phyloP scores from a whole-genome alignment of 805 yeast genomes.

The Kodamaea fukazawae region DNA sequence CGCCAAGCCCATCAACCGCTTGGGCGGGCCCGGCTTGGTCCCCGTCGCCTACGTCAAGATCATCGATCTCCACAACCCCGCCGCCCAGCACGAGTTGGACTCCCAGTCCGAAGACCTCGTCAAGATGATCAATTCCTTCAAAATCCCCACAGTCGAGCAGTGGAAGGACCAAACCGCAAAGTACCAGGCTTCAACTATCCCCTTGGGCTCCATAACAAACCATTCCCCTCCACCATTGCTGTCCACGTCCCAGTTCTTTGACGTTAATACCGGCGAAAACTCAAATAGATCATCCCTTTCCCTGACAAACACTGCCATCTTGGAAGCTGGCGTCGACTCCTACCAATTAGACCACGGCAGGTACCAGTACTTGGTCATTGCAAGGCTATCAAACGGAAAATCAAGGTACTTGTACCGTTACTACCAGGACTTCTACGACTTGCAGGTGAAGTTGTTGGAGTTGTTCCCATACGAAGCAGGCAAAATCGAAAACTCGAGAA shows the following conservation, averaged over 20 bases:
- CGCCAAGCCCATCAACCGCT: slow-evolving; percentile 90
- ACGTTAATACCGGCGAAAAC: slow-evolving; percentile 9
- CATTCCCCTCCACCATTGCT: slow-evolving; percentile 29
- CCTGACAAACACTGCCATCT: slow-evolving; percentile 36
- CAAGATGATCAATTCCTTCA: slow-evolving; percentile 57
- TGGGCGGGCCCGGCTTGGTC: slow-evolving; percentile 96
- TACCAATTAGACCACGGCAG: slow-evolving; percentile 80
- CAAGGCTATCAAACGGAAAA: slow-evolving; percentile 65
- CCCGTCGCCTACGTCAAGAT: slow-evolving; percentile 89
- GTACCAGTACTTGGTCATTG: slow-evolving; percentile 80
- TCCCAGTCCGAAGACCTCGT: slow-evolving; percentile 43
- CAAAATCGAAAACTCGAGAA: slow-evolving; percentile 65
- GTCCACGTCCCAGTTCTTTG: slow-evolving; percentile 38
- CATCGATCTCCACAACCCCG: slow-evolving; percentile 60
- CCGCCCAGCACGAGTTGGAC: slow-evolving; percentile 42
- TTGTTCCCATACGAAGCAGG: slow-evolving; percentile 93
- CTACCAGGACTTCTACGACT: slow-evolving; percentile 94
- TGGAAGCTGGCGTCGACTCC: slow-evolving; percentile 73
- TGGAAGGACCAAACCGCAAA: slow-evolving; percentile 92
- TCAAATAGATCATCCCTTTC: slow-evolving; percentile 33
- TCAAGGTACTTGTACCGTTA: slow-evolving; percentile 74
- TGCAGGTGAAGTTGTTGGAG: slow-evolving; percentile 80
- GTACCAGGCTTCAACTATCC: slow-evolving; percentile 87
- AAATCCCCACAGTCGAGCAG: slow-evolving; percentile 88
- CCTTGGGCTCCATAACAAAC: slow-evolving; percentile 51